Percentiles rank a stretch among this genome's conserved stretches.
These are phyloP conservation scores for Boletus smithii DNA, from an alignment of 1,284 basidiomycete species.

Conservation along the genomic window DNA sequence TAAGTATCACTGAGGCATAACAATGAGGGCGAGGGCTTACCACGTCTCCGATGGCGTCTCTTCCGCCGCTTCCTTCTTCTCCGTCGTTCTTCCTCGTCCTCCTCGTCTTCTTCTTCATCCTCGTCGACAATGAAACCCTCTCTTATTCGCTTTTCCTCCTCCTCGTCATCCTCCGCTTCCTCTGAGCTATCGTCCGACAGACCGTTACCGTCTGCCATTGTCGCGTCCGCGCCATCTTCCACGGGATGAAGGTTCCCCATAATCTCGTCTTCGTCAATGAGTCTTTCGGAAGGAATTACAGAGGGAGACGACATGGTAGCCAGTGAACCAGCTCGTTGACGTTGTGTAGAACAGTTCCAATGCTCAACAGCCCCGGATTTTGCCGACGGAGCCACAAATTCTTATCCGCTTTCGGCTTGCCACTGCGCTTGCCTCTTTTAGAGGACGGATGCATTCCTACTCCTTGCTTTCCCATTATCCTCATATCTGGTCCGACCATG, in stretches of 20 bases:
- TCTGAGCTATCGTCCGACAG: slow-evolving; percentile 81
- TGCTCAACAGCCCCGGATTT: slow-evolving; percentile 14
- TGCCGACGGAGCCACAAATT: slow-evolving; percentile 29
- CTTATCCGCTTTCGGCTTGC: not conserved
- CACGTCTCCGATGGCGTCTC: slow-evolving; percentile 56
- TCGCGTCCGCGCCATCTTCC: slow-evolving; percentile 52
- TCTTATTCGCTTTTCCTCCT: slow-evolving; percentile 68
- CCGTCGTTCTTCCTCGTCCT: slow-evolving; percentile 55
- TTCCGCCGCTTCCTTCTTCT: slow-evolving; percentile 63
- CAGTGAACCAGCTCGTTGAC: slow-evolving; percentile 15
- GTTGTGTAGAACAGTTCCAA: slow-evolving; percentile 5
- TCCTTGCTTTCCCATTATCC: too few relatives aligned
- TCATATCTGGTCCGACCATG: too few relatives aligned
- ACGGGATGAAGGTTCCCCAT: slow-evolving; percentile 53
- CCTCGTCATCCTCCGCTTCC: slow-evolving; percentile 80
- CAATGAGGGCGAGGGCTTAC: slow-evolving; percentile 38
- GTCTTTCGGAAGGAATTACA: slow-evolving; percentile 32
- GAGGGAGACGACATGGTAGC: slow-evolving; percentile 56
- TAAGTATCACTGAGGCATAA: slow-evolving; percentile 13
- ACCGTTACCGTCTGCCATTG: slow-evolving; percentile 41
- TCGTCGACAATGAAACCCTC: slow-evolving; percentile 88
- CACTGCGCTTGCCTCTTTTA: too few relatives aligned
- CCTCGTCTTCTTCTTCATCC: slow-evolving; percentile 67
- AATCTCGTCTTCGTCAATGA: slow-evolving; percentile 48
- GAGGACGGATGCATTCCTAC: too few relatives aligned